Evolutionary conservation across 352 stramenopile species (phyloP).

Genomic region (Blastocystis sp.): DNA sequence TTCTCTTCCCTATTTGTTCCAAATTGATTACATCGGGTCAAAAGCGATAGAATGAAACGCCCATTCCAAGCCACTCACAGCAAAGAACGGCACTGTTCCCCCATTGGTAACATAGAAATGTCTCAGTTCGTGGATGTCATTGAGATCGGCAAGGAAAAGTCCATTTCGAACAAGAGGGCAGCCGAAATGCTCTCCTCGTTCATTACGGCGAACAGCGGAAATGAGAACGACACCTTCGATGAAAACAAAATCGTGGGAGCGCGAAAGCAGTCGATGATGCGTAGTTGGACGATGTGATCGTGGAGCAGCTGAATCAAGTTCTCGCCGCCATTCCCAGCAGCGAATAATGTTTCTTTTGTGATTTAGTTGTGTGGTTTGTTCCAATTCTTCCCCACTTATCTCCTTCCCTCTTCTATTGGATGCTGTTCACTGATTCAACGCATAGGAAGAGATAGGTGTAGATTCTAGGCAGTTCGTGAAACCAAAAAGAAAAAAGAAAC

Average conservation of each 20-base stretch:
- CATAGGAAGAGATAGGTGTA: too few species aligned
- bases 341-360: background rate
- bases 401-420: too few species aligned
- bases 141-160: conserved; percentile 51
- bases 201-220: conserved; percentile 57
- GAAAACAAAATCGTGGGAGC: conserved; percentile 26
- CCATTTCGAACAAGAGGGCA: conserved; percentile 37
- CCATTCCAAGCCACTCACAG: background rate
- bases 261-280: background rate
- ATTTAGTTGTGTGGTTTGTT: background rate
- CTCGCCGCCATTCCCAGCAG: conserved; percentile 15
- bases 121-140: conserved; percentile 49
- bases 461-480: too few species aligned
- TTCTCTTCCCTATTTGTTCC: background rate
- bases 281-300: conserved; percentile 53
- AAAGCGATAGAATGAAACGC: conserved; percentile 19
- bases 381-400: background rate
- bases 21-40: background rate
- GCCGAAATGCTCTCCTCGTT: background rate
- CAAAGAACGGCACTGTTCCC: background rate
- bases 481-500: too few species aligned
- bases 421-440: too few species aligned
- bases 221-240: conserved; percentile 64
- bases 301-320: conserved; percentile 57
- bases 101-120: background rate